phyloP scores from a whole-genome alignment of 345 rosid species.

The Bruguiera gymnorhiza region DNA sequence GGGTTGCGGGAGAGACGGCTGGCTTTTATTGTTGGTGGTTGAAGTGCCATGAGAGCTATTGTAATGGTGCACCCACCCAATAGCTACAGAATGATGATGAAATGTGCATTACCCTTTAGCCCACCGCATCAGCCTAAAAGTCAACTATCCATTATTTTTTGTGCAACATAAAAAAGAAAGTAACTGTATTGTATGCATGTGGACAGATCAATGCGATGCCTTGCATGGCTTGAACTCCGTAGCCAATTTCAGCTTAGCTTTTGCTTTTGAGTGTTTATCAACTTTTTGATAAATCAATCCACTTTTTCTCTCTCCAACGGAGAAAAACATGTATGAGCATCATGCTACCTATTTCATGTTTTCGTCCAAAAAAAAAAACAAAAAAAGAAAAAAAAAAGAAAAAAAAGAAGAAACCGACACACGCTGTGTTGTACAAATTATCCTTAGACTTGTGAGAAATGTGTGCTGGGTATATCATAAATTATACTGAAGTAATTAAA shows the following conservation, averaged over 20 bases:
- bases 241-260: conserved; percentile 9
- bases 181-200: conserved; percentile 11
- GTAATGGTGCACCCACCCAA: conserved; percentile 44
- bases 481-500: too few species aligned
- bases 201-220: conserved; percentile 6
- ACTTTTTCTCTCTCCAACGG: background rate
- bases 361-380: too few species aligned
- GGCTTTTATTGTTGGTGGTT: conserved; percentile 23
- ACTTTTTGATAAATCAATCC: conserved; percentile 10
- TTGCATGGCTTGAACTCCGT: conserved; percentile 33
- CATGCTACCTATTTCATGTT: background rate
- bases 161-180: conserved; percentile 3
- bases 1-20: conserved; percentile 18
- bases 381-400: background rate
- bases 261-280: background rate
- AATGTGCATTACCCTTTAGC: conserved; percentile 26
- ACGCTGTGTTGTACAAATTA: too few species aligned
- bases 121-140: conserved; percentile 32
- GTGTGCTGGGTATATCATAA: too few species aligned
- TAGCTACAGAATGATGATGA: conserved; percentile 41
- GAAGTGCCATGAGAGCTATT: conserved; percentile 21
- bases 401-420: background rate
- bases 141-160: conserved; percentile 36
- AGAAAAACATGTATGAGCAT: background rate
- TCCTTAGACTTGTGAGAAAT: too few species aligned